Conservation (phyloP, 148 eudicot genomes). For the Vaccinium macrocarpon region DNA sequence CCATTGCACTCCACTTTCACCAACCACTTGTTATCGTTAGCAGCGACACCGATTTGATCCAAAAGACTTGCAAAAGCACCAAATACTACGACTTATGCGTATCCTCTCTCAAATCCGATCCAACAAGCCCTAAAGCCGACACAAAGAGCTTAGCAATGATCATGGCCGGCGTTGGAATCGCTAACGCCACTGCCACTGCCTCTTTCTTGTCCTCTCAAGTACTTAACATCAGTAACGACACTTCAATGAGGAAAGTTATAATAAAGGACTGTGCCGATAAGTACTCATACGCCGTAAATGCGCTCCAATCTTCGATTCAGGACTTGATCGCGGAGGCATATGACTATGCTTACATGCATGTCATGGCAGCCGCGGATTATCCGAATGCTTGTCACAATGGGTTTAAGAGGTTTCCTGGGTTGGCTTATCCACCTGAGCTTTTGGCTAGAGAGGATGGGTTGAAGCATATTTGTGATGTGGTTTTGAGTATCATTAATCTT, state of each 20-base stretch:
- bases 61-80: conserved; percentile 66
- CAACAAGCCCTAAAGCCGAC: conserved; percentile 54
- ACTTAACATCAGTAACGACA: conserved; percentile 18
- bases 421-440: conserved; percentile 59
- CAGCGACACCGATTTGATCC: conserved; percentile 45
- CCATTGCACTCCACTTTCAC: conserved; percentile 12
- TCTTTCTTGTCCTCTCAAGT: conserved; percentile 52
- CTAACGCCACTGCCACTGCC: conserved; percentile 55
- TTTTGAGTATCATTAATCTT: conserved; percentile 59
- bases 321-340: conserved; percentile 43
- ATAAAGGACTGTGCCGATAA: conserved; percentile 54
- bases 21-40: conserved; percentile 3
- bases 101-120: conserved; percentile 58
- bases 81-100: conserved; percentile 63
- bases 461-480: conserved; percentile 74
- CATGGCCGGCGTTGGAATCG: conserved; percentile 49
- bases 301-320: conserved; percentile 47
- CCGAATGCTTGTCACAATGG: conserved; percentile 64
- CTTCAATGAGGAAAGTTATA: conserved; percentile 39
- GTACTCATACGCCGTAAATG: conserved; percentile 47
- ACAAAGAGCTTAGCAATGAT: conserved; percentile 66
- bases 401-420: conserved; percentile 40
- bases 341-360: conserved; percentile 73
- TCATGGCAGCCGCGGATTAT: conserved; percentile 64
- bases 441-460: conserved; percentile 57